These are phyloP conservation scores for Penicillium sp. DNA, from an alignment of 2,329 filamentous ascomycete species.

Conservation along the genomic window DNA sequence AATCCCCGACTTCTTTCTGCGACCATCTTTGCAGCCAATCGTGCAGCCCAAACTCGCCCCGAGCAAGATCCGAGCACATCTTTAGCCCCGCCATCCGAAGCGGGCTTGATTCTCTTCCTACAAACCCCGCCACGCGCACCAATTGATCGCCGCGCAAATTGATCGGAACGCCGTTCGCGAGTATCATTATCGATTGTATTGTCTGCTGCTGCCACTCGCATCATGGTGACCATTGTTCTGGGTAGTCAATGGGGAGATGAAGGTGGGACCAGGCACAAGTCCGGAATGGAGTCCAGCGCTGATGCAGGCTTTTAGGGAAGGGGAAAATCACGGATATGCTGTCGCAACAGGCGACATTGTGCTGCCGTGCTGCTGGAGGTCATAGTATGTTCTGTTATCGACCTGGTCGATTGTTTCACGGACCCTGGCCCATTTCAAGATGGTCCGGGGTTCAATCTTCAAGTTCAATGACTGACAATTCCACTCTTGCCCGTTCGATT, in stretches of 20 bases:
- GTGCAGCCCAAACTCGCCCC: conserved; percentile 4
- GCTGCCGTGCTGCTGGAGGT: conserved; percentile 44
- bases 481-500: conserved; percentile 8
- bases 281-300: not conserved
- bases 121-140: conserved; percentile 13
- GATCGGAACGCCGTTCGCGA: conserved; percentile 2
- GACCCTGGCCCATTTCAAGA: too few species aligned
- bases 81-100: conserved; percentile 21
- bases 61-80: conserved; percentile 14
- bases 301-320: conserved; percentile 31
- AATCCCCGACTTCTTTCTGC: not conserved
- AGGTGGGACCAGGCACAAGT: conserved; percentile 25
- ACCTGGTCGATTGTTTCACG: too few species aligned
- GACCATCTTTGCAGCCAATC: not conserved
- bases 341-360: conserved; percentile 41
- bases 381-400: conserved; percentile 38
- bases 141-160: conserved; percentile 5
- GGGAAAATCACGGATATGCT: conserved; percentile 47
- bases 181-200: conserved; percentile 2
- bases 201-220: conserved; percentile 3
- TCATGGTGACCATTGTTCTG: conserved; percentile 42
- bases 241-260: conserved; percentile 47
- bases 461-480: conserved; percentile 1
- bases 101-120: conserved; percentile 14
- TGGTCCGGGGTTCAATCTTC: not conserved